Base-by-base conservation (phyloP, 2,329 filamentous ascomycete genomes). In the Aspergillus felis region DNA sequence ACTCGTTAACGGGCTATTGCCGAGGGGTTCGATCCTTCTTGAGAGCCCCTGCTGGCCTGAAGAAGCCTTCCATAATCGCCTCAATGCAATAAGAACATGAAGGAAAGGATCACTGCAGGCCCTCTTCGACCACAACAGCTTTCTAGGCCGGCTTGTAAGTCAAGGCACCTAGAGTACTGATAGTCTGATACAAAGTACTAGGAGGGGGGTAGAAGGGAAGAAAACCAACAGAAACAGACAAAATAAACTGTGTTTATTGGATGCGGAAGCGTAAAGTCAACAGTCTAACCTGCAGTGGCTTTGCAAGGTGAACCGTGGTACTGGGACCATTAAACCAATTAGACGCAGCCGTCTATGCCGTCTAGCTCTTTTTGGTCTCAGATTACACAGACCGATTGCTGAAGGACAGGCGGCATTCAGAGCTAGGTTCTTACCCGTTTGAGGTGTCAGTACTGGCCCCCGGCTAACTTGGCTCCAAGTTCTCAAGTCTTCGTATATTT, bases 291-390 rank as follows among this genome's bases (percentile, higher is more conserved):
- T 65, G 55, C 60, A 59, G 62, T 64, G 60, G 64, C 60, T 61
- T 61, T 38, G 54, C 32, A 54, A 28, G 56, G 54, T 56, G 56
- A 66, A 65, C 65, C 65, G 60, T 60, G 56, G 56, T 63, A 57
- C 58, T 59, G 65, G 65, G 61, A 58, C 62, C 38, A n/a, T 28
- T 46, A 38, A 52, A 52, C 65, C 57, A 67, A 67, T 67, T 20
- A 59, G 54, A 54, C 54, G 51, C 29, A 55, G 52, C 54, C 53
- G 61, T 57, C 58, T 56, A 61, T 48, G 51, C 54, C 46, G 58
- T 50, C 57, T 58, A 60, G 54, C 59, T 60, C 57, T 53, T 53
- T 46, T 46, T 57, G 57, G 61, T 62, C 61, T 64, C 56, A 59
- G 58, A 61, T 58, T 58, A 50, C 59, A 56, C 57, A 61, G 49